Evolutionary conservation across 2,329 filamentous ascomycete genomes (phyloP).

Genomic region (Westerdykella ornata): DNA sequence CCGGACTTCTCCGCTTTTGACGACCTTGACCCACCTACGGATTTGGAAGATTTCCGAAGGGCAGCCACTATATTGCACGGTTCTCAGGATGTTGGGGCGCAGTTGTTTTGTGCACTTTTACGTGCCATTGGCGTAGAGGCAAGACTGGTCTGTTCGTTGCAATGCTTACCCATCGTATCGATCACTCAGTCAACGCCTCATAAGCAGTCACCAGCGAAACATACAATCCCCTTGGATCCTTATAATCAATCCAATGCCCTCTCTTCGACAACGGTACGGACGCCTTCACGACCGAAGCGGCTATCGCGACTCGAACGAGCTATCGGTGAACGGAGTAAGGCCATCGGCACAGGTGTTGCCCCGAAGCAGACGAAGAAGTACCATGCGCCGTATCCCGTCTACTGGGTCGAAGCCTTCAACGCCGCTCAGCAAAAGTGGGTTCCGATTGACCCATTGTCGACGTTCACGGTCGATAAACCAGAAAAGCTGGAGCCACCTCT

Average conservation of each 20-base stretch:
- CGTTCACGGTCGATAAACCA: constrained; percentile 68
- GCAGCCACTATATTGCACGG: constrained; percentile 66
- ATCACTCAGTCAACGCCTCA: constrained; percentile 27
- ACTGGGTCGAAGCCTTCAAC: constrained; percentile 92
- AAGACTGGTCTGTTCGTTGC: constrained; percentile 82
- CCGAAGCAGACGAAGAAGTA: constrained; percentile 45
- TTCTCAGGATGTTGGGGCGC: constrained; percentile 82
- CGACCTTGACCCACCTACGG: constrained; percentile 61
- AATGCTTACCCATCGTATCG: constrained; percentile 64
- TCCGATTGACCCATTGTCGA: constrained; percentile 77
- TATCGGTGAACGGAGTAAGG: constrained; percentile 25
- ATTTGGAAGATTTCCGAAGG: constrained; percentile 64
- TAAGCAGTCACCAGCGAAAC: constrained; percentile 16
- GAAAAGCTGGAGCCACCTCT: constrained; percentile 75
- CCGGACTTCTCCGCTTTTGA: constrained; percentile 44
- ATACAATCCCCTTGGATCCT: constrained; percentile 26
- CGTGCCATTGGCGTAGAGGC: constrained; percentile 75
- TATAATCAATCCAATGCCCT: constrained; percentile 20
- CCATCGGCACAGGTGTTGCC: constrained; percentile 22
- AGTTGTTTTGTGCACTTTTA: constrained; percentile 83
- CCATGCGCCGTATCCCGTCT: constrained; percentile 75
- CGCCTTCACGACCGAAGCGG: constrained; percentile 23
- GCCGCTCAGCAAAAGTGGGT: constrained; percentile 86
- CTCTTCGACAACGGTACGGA: constrained; percentile 8
- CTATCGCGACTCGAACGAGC: constrained; percentile 28